A percentile compares a stretch with the other conserved stretches of the same genome.
Conservation (phyloP, 768 basidiomycete species). For the Macrolepiota albuminosa region DNA sequence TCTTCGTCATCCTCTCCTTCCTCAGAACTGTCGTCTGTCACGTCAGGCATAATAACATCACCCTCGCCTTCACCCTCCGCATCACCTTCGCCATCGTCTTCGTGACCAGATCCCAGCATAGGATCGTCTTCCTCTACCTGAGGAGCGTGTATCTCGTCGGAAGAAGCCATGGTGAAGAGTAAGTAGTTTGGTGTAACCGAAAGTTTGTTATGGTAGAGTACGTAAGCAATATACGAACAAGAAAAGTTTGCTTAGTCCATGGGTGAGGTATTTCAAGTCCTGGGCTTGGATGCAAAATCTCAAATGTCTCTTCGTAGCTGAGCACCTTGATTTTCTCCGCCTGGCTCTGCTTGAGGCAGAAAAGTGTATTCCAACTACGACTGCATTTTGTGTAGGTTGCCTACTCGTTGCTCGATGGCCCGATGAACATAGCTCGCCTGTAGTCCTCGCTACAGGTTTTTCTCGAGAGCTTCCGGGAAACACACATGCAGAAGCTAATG, state of each 20-base stretch:
- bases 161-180: slow-evolving; percentile 51
- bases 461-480: slow-evolving; percentile 92
- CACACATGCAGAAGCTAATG: slow-evolving; percentile 97
- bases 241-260: background rate
- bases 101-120: slow-evolving; percentile 53
- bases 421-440: slow-evolving; percentile 28
- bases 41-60: slow-evolving; percentile 48
- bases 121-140: slow-evolving; percentile 39
- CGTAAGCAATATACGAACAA: slow-evolving; percentile 12
- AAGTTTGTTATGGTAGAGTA: slow-evolving; percentile 15
- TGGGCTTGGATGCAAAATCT: background rate
- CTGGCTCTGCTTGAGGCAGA: slow-evolving; percentile 68
- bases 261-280: slow-evolving; percentile 4
- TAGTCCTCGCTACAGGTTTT: slow-evolving; percentile 74
- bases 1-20: slow-evolving; percentile 91
- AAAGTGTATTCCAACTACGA: slow-evolving; percentile 62
- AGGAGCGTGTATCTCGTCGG: slow-evolving; percentile 27
- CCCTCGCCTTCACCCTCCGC: slow-evolving; percentile 51
- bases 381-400: slow-evolving; percentile 92
- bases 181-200: slow-evolving; percentile 14
- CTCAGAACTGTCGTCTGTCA: slow-evolving; percentile 81
- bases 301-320: slow-evolving; percentile 8
- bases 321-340: slow-evolving; percentile 42
- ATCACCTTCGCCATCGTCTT: slow-evolving; percentile 37
- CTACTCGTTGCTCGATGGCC: slow-evolving; percentile 55